A percentile compares a stretch with the other conserved stretches of the same genome.
Evolutionary conservation across 495 filamentous ascomycete species (phyloP).

Genomic region (Neurospora sp.): DNA sequence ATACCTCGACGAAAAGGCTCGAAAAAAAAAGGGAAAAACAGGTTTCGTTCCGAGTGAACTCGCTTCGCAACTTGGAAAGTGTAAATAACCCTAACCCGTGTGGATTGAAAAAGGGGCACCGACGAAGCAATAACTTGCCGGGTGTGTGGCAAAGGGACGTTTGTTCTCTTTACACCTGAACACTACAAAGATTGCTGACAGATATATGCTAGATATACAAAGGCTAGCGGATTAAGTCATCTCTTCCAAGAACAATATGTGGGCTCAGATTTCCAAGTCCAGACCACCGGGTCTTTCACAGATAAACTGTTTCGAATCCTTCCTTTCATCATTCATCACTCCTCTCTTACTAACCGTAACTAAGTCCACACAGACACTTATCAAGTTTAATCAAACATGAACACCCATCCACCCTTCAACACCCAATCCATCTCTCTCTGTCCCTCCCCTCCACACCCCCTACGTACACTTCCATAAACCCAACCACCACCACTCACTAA

Average conservation of each 20-base stretch:
- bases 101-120: not conserved
- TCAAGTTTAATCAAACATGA: not conserved
- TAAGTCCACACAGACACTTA: not conserved
- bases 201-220: not conserved
- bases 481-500: constrained; percentile 9
- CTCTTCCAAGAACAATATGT: not conserved
- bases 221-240: not conserved
- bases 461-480: no score
- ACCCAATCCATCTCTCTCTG: not conserved
- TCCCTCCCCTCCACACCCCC: not conserved
- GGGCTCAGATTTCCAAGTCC: not conserved
- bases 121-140: not conserved
- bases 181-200: not conserved
- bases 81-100: not conserved
- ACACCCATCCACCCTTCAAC: not conserved
- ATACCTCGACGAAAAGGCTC: not conserved
- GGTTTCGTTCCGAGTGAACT: not conserved
- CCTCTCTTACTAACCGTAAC: not conserved
- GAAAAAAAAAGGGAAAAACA: not conserved
- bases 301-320: not conserved
- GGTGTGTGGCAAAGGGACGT: not conserved
- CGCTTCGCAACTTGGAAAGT: not conserved
- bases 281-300: not conserved
- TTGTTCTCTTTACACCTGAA: not conserved
- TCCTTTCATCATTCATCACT: not conserved